Percentiles rank a stretch among this genome's conserved stretches.
These are phyloP conservation scores for Chionographis japonica DNA, from an alignment of 106 monocot species.

Conservation along the genomic window DNA sequence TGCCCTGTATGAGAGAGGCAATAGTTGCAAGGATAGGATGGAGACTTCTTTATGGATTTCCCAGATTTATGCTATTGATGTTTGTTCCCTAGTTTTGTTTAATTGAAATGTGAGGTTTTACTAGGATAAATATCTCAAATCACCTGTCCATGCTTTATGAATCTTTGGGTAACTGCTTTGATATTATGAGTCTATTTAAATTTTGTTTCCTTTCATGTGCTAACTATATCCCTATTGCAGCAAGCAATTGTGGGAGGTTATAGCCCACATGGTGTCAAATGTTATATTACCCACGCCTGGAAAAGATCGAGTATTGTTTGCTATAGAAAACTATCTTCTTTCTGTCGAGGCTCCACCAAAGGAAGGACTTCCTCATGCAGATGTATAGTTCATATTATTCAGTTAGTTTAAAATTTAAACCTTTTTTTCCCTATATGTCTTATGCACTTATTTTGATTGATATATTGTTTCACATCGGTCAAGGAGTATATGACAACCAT, in stretches of 20 bases:
- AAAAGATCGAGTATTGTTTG: slow-evolving; percentile 77
- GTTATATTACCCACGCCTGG: slow-evolving; percentile 88
- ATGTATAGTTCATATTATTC: slow-evolving; percentile 39
- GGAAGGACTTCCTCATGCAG: slow-evolving; percentile 93
- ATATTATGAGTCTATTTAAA: neutral
- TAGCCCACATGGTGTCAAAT: slow-evolving; percentile 81
- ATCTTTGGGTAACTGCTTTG: slow-evolving; percentile 4
- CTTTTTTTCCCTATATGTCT: slow-evolving; percentile 1
- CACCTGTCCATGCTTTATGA: neutral
- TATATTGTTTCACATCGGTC: neutral
- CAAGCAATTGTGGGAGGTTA: slow-evolving; percentile 87
- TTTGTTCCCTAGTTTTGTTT: too few species aligned
- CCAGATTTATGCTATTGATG: too few species aligned
- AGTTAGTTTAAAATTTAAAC: slow-evolving; percentile 21
- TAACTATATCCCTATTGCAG: slow-evolving; percentile 39
- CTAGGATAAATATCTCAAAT: too few species aligned
- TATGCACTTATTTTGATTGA: neutral
- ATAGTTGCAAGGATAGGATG: too few species aligned
- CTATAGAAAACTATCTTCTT: slow-evolving; percentile 79
- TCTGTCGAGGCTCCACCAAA: slow-evolving; percentile 88
- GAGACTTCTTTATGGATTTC: too few species aligned
- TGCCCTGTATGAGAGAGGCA: neutral
- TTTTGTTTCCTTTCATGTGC: slow-evolving; percentile 2
- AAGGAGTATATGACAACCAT: neutral
- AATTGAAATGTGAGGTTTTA: too few species aligned